These are phyloP conservation scores for Backusella macrospora DNA, from an alignment of 192 early-diverging fungal species.

Conservation along the genomic window DNA sequence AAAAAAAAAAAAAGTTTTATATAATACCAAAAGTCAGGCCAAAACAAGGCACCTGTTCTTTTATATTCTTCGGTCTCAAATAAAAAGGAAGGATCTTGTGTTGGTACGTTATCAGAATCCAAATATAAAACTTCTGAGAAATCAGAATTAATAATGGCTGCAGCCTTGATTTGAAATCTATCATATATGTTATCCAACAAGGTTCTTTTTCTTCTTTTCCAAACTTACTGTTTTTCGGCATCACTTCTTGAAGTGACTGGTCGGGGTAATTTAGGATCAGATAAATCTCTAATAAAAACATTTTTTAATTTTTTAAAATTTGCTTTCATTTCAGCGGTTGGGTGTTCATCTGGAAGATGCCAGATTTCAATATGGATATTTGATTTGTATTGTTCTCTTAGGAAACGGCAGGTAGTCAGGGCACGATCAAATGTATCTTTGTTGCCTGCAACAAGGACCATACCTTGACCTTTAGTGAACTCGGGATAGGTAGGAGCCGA, in stretches of 20 bases:
- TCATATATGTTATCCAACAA: neutral
- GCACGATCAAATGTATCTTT: constrained; percentile 31
- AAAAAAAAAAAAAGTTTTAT: neutral
- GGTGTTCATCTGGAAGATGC: constrained; percentile 33
- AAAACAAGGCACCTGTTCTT: constrained; percentile 48
- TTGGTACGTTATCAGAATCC: constrained; percentile 49
- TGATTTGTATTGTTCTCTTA: constrained; percentile 22
- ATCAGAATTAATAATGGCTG: constrained; percentile 43
- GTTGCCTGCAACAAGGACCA: constrained; percentile 38
- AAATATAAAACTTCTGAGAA: constrained; percentile 49
- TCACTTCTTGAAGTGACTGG: constrained; percentile 23
- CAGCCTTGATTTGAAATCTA: constrained; percentile 47
- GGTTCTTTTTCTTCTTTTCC: no score
- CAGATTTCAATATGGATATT: constrained; percentile 32
- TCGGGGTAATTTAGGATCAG: constrained; percentile 21
- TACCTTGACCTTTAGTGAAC: constrained; percentile 21
- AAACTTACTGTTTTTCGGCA: constrained; percentile 38
- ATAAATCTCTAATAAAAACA: constrained; percentile 23
- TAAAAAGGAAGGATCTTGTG: constrained; percentile 44
- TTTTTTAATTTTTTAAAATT: constrained; percentile 1
- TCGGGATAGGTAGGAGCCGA: neutral
- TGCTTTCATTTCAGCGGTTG: neutral
- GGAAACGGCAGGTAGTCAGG: constrained; percentile 14
- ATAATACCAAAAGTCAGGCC: constrained; percentile 49
- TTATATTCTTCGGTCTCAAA: constrained; percentile 43